Evolutionary conservation across 306 rosid species (phyloP).

Genomic region (Arachis stenosperma): DNA sequence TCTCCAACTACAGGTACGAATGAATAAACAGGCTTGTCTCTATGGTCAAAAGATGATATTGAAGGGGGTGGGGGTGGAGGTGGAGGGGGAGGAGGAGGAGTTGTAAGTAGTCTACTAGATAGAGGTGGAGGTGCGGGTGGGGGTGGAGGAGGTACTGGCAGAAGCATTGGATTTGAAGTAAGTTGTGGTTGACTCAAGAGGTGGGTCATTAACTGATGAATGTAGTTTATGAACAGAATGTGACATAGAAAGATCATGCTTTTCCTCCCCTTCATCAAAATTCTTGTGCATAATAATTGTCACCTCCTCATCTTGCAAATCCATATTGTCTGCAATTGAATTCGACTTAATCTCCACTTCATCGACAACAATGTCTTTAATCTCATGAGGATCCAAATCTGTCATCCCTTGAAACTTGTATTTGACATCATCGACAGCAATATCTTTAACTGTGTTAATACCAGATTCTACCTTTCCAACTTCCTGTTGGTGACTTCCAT

Average conservation of each 20-base stretch:
- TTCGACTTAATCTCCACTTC: conserved; percentile 63
- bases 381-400: conserved; percentile 58
- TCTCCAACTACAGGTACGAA: conserved; percentile 29
- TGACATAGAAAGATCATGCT: conserved; percentile 48
- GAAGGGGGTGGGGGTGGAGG: conserved; percentile 30
- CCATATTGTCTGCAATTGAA: conserved; percentile 35
- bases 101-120: conserved; percentile 13
- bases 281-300: conserved; percentile 50
- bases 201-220: conserved; percentile 1
- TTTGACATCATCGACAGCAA: conserved; percentile 74
- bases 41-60: conserved; percentile 31
- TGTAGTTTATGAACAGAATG: conserved; percentile 51
- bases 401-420: conserved; percentile 52
- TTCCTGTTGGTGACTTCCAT: conserved; percentile 51
- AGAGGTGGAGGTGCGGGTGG: conserved; percentile 38
- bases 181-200: too few species aligned
- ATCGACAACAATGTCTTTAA: conserved; percentile 88
- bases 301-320: conserved; percentile 46
- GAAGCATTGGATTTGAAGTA: too few species aligned
- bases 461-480: conserved; percentile 41
- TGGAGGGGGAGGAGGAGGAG: conserved; percentile 41
- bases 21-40: conserved; percentile 38
- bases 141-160: too few species aligned
- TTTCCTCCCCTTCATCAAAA: conserved; percentile 47
- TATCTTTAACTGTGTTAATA: conserved; percentile 53